Evolutionary conservation across 140 eudicot genomes (phyloP).

Genomic region (Cichorium intybus): DNA sequence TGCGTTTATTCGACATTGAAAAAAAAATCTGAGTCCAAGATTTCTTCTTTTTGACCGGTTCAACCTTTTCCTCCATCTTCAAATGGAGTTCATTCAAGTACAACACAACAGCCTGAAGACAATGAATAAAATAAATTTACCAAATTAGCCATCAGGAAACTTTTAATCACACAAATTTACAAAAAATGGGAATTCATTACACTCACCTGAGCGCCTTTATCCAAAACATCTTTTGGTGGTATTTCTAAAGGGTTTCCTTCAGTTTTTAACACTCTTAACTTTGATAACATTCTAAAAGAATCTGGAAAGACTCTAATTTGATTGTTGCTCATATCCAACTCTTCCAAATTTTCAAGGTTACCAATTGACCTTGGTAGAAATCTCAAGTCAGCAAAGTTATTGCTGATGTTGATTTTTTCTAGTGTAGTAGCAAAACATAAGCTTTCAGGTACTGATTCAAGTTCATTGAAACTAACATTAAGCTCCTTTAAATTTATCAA

Average conservation of each 20-base stretch:
- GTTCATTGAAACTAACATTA: conserved; percentile 85
- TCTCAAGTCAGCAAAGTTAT: conserved; percentile 86
- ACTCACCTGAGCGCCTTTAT: conserved; percentile 69
- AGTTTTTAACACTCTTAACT: conserved; percentile 52
- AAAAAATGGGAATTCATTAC: conserved; percentile 9
- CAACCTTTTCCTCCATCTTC: conserved; percentile 63
- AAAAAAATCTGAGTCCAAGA: conserved; percentile 74
- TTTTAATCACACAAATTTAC: background rate
- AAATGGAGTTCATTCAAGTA: conserved; percentile 73
- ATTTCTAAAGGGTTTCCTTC: conserved; percentile 86
- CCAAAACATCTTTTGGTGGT: conserved; percentile 66
- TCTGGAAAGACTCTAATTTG: conserved; percentile 83
- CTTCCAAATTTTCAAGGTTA: conserved; percentile 92
- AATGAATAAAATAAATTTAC: conserved; percentile 7
- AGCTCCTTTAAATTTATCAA: conserved; percentile 66
- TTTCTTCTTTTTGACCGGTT: conserved; percentile 83
- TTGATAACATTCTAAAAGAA: conserved; percentile 67
- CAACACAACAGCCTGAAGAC: conserved; percentile 71
- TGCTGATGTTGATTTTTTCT: conserved; percentile 79
- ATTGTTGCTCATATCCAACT: conserved; percentile 75
- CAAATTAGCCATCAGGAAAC: background rate
- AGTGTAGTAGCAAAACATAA: conserved; percentile 88
- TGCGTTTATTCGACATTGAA: conserved; percentile 70
- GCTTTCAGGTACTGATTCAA: conserved; percentile 85
- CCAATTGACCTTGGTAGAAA: conserved; percentile 89